A percentile compares a stretch with the other conserved stretches of the same genome.
Conservation (phyloP, 1,284 basidiomycete species). For the Microbotryum violaceum region DNA sequence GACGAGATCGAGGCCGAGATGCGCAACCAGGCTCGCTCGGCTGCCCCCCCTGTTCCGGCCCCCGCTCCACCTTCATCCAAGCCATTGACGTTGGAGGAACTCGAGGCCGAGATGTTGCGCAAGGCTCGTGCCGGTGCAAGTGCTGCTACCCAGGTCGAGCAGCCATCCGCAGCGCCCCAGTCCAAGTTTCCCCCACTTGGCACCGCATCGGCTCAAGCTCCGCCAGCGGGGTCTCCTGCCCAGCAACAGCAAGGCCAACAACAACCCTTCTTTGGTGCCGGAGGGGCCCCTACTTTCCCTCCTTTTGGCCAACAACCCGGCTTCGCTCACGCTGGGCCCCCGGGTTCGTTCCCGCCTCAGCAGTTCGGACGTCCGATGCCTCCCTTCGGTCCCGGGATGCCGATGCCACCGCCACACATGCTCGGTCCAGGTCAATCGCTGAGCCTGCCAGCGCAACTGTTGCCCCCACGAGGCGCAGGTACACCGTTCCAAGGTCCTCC, state of each 20-base stretch:
- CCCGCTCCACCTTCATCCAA: slow-evolving; percentile 33
- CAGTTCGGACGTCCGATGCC: neutral
- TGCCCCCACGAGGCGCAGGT: neutral
- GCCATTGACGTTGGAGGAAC: slow-evolving; percentile 77
- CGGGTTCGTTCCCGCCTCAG: no score
- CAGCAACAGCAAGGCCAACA: no score
- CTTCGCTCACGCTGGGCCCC: no score
- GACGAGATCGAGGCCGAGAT: slow-evolving; percentile 44
- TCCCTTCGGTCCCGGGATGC: slow-evolving; percentile 10
- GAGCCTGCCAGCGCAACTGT: neutral
- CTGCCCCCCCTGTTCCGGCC: slow-evolving; percentile 5
- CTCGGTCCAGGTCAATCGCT: neutral
- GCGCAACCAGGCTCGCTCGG: slow-evolving; percentile 26
- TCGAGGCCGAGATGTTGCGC: slow-evolving; percentile 76
- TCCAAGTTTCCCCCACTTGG: no score
- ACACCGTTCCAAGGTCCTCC: neutral
- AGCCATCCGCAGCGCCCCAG: neutral
- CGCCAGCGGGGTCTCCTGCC: no score
- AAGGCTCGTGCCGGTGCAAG: neutral
- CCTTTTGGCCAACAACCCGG: no score
- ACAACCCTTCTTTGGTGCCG: no score
- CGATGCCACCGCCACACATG: neutral
- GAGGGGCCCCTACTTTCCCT: no score
- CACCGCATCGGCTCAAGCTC: no score
- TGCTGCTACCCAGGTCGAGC: neutral